Evolutionary conservation across 1,284 basidiomycete genomes (phyloP).

Genomic region (Xerocomus amazonicus): DNA sequence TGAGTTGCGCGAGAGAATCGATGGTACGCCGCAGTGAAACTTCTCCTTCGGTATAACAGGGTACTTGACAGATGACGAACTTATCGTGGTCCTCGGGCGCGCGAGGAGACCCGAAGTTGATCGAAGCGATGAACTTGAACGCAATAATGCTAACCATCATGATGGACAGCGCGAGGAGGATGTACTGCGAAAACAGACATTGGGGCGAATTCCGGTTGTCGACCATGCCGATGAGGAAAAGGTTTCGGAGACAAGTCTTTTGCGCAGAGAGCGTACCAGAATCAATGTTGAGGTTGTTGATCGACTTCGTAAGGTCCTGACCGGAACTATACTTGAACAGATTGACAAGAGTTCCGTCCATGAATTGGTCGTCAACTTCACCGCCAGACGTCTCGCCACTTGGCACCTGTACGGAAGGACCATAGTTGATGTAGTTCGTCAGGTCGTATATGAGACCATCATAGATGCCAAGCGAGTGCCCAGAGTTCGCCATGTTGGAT

Average conservation of each 20-base stretch:
- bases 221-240: constrained; percentile 89
- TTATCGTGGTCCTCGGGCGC: constrained; percentile 97
- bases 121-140: constrained; percentile 96
- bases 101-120: constrained; percentile 81
- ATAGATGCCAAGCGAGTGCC: constrained; percentile 75
- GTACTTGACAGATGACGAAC: constrained; percentile 98
- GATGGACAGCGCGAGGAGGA: constrained; percentile 85
- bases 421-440: constrained; percentile 70
- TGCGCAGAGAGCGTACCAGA: constrained; percentile 70
- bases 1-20: constrained; percentile 90
- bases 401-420: constrained; percentile 58
- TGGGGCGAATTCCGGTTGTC: constrained; percentile 91
- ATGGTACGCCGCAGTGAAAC: constrained; percentile 86
- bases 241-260: constrained; percentile 85
- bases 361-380: constrained; percentile 68
- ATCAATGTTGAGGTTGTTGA: constrained; percentile 69
- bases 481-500: constrained; percentile 63
- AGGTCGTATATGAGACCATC: constrained; percentile 87
- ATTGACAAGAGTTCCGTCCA: constrained; percentile 69
- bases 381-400: constrained; percentile 57
- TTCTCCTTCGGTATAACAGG: constrained; percentile 97
- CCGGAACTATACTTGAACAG: constrained; percentile 86
- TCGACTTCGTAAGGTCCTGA: constrained; percentile 77
- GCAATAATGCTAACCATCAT: constrained; percentile 96
- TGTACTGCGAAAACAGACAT: constrained; percentile 90